These are phyloP conservation scores for Avena atlantica DNA, from an alignment of 176 grass and related monocot genomes.

Conservation along the genomic window DNA sequence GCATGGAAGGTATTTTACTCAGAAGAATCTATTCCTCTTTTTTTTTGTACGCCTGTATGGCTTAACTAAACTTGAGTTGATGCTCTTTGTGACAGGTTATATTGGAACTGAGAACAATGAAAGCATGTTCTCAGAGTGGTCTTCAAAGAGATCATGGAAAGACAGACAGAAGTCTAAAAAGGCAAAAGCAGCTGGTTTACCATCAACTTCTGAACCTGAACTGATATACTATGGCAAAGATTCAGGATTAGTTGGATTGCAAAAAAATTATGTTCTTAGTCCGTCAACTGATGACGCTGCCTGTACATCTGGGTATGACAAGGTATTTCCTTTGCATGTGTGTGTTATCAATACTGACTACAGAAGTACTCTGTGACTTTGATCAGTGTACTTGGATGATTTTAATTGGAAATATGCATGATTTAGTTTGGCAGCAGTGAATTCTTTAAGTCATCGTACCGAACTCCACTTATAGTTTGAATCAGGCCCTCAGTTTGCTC, in stretches of 20 bases:
- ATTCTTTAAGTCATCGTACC: slow-evolving; percentile 2
- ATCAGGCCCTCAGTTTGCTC: slow-evolving; percentile 1
- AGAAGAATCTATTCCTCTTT: slow-evolving; percentile 10
- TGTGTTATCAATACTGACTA: background rate
- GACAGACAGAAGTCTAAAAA: slow-evolving; percentile 68
- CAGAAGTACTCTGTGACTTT: background rate
- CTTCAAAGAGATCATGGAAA: slow-evolving; percentile 80
- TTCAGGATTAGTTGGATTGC: slow-evolving; percentile 81
- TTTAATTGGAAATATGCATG: slow-evolving; percentile 5
- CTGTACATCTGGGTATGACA: slow-evolving; percentile 85
- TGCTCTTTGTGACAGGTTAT: slow-evolving; percentile 47
- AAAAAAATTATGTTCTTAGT: slow-evolving; percentile 61
- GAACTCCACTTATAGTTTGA: background rate
- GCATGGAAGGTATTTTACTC: slow-evolving; percentile 44
- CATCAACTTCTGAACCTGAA: slow-evolving; percentile 68
- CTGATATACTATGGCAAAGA: slow-evolving; percentile 94
- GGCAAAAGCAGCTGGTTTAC: slow-evolving; percentile 49
- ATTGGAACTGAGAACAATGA: slow-evolving; percentile 38
- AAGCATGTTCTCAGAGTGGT: slow-evolving; percentile 72
- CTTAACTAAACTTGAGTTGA: slow-evolving; percentile 20
- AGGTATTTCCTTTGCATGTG: slow-evolving; percentile 49
- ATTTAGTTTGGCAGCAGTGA: background rate
- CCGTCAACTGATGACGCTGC: slow-evolving; percentile 50
- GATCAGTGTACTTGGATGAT: background rate
- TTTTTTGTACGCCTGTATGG: background rate